Evolutionary conservation across 257 asterid genomes (phyloP).

Genomic region (Fraxinus americana): DNA sequence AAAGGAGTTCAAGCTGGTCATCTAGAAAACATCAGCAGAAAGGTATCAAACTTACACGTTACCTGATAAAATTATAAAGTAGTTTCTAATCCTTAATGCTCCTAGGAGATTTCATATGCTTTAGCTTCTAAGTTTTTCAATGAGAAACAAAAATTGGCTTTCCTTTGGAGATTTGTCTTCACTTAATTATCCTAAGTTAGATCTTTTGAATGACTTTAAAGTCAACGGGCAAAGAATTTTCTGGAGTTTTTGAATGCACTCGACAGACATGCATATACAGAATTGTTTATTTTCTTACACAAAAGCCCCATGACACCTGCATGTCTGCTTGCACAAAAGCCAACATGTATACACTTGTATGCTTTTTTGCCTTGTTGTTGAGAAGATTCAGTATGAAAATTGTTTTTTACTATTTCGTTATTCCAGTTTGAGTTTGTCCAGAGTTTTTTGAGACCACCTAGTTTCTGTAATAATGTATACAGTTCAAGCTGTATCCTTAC

Average conservation of each 20-base stretch:
- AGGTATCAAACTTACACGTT: too few species aligned
- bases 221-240: slow-evolving; percentile 54
- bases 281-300: too few species aligned
- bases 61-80: slow-evolving; percentile 4
- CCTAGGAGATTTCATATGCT: slow-evolving; percentile 5
- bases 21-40: too few species aligned
- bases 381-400: not conserved
- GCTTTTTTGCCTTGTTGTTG: not conserved
- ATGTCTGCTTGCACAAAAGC: too few species aligned
- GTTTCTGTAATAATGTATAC: not conserved
- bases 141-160: not conserved
- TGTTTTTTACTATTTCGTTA: not conserved
- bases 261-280: too few species aligned
- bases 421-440: not conserved
- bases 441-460: not conserved
- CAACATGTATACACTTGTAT: not conserved
- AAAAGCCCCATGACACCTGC: too few species aligned
- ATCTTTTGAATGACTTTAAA: slow-evolving; percentile 74
- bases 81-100: slow-evolving; percentile 10
- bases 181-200: slow-evolving; percentile 63
- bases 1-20: too few species aligned
- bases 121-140: slow-evolving; percentile 4
- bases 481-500: not conserved
- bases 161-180: slow-evolving; percentile 38
- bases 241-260: too few species aligned